Evolutionary conservation across 768 basidiomycete genomes (phyloP).

Genomic region (Lactarius evosmus): DNA sequence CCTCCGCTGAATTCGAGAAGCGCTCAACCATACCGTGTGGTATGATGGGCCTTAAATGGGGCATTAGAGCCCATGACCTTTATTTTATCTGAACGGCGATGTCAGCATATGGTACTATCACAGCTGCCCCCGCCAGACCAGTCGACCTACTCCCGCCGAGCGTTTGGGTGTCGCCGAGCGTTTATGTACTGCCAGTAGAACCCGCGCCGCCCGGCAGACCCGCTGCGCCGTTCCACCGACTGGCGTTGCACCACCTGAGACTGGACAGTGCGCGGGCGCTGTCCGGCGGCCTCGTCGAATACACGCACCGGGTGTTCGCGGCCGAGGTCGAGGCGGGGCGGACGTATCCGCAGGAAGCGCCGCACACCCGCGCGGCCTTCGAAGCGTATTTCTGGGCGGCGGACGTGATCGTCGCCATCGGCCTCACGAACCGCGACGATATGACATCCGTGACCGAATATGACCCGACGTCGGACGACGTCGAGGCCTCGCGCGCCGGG

Average conservation of each 20-base stretch:
- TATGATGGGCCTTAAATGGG: neutral
- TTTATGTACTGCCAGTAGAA: too few species aligned
- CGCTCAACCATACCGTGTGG: neutral
- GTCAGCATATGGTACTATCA: constrained; percentile 73
- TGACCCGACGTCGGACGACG: constrained; percentile 29
- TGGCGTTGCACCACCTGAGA: constrained; percentile 36
- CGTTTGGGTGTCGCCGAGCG: constrained; percentile 44
- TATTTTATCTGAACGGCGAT: constrained; percentile 36
- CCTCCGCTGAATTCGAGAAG: neutral
- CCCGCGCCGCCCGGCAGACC: constrained; percentile 26
- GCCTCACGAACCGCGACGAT: constrained; percentile 19
- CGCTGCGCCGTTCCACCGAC: constrained; percentile 34
- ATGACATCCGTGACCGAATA: neutral
- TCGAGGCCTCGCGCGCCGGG: constrained; percentile 47
- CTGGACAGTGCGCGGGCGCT: constrained; percentile 33
- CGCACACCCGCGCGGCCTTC: constrained; percentile 50
- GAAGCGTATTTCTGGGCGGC: constrained; percentile 73
- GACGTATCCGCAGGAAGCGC: constrained; percentile 83
- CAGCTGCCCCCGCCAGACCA: constrained; percentile 33
- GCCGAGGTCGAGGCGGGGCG: constrained; percentile 68
- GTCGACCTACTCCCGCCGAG: constrained; percentile 44
- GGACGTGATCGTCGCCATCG: constrained; percentile 71
- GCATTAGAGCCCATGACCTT: neutral
- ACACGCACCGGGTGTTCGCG: constrained; percentile 63
- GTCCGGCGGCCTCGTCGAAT: constrained; percentile 56